A percentile compares a stretch with the other conserved stretches of the same genome.
Conservation (phyloP, 2,329 filamentous ascomycete genomes). For the Botrytis squamosa region DNA sequence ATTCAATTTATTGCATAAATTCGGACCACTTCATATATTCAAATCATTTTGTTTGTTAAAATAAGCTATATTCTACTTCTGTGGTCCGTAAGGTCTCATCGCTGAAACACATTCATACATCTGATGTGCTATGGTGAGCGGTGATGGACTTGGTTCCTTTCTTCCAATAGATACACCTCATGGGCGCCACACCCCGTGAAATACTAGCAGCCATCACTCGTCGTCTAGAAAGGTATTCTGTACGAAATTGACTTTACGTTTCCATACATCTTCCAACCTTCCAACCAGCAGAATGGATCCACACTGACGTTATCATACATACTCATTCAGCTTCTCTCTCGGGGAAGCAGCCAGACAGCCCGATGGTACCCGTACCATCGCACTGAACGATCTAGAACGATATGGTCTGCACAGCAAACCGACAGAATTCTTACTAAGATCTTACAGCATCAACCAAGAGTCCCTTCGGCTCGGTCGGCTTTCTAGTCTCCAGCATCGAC, state of each 20-base stretch:
- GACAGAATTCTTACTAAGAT: neutral
- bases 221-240: neutral
- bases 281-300: neutral
- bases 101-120: neutral
- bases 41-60: no score
- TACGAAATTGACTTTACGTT: neutral
- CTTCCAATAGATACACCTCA: neutral
- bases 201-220: neutral
- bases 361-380: neutral
- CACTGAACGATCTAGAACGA: neutral
- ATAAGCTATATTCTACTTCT: neutral
- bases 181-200: neutral
- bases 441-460: neutral
- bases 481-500: neutral
- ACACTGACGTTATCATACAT: conserved; percentile 14
- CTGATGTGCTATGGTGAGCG: neutral
- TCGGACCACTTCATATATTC: no score
- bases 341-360: neutral
- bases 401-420: neutral
- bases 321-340: neutral
- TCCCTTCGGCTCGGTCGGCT: neutral
- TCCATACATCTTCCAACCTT: neutral
- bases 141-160: neutral
- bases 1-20: no score
- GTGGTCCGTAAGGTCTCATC: neutral